Evolutionary conservation across 495 filamentous ascomycete genomes (phyloP).

Genomic region (Neurospora sp.): DNA sequence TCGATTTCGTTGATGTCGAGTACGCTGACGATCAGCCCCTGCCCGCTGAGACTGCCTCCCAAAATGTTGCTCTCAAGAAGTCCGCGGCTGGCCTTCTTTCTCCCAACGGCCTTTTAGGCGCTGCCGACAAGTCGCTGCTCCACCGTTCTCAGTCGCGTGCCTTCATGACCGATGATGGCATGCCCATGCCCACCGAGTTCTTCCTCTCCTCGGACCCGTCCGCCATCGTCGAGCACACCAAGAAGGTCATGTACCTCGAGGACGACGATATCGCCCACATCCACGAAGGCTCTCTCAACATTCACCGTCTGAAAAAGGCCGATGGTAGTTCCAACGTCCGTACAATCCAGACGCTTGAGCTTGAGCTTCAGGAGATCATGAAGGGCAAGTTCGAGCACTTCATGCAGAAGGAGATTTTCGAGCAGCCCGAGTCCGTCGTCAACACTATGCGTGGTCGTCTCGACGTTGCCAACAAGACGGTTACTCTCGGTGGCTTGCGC

Average conservation of each 20-base stretch:
- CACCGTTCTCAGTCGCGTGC: constrained; percentile 97
- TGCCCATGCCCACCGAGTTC: constrained; percentile 96
- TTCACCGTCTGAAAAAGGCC: constrained; percentile 92
- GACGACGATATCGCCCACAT: constrained; percentile 99
- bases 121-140: constrained; percentile 91
- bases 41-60: constrained; percentile 87
- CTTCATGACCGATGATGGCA: constrained; percentile 95
- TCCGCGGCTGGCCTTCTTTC: constrained; percentile 38
- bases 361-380: constrained; percentile 99
- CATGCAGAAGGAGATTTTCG: constrained; percentile 99
- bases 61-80: constrained; percentile 95
- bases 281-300: constrained; percentile 96
- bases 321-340: constrained; percentile 95
- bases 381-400: constrained; percentile 99
- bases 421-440: constrained; percentile 97
- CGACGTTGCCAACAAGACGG: constrained; percentile 81
- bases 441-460: constrained; percentile 99
- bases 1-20: constrained; percentile 98
- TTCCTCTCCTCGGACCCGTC: constrained; percentile 97
- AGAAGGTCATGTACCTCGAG: constrained; percentile 98
- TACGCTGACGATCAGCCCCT: constrained; percentile 80
- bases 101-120: constrained; percentile 67
- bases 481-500: constrained; percentile 88
- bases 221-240: constrained; percentile 97
- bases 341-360: constrained; percentile 93